A percentile compares a stretch with the other conserved stretches of the same genome.
Conservation (phyloP, 768 basidiomycete species). For the Hygrophoropsis aurantiaca region DNA sequence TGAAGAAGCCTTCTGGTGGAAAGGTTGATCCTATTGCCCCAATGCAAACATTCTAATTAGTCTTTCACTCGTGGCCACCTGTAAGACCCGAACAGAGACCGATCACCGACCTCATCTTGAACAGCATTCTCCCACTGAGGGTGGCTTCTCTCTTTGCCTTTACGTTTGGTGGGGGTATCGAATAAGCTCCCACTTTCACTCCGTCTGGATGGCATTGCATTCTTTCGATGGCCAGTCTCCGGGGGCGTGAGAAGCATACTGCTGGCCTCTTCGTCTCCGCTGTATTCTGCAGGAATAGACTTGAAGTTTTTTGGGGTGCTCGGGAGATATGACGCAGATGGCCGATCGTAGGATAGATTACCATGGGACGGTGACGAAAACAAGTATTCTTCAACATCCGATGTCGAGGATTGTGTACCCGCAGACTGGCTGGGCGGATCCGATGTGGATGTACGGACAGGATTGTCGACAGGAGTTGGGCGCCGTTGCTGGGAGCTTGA, state of each 20-base stretch:
- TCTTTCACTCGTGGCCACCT: not conserved
- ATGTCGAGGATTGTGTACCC: too few species aligned
- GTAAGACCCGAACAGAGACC: constrained; percentile 4
- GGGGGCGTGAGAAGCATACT: constrained; percentile 22
- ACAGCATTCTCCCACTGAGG: constrained; percentile 1
- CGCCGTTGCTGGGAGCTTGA: constrained; percentile 5
- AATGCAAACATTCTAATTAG: constrained; percentile 3
- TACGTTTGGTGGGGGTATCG: constrained; percentile 20
- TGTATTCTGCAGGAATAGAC: constrained; percentile 7
- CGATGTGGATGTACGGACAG: too few species aligned
- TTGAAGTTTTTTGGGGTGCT: constrained; percentile 13
- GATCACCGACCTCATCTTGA: constrained; percentile 9
- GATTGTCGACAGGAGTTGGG: too few species aligned
- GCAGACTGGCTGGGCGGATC: too few species aligned
- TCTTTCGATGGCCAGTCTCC: constrained; percentile 8
- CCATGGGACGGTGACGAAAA: too few species aligned
- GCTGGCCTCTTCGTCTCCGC: not conserved
- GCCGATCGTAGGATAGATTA: too few species aligned
- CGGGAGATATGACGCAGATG: not conserved
- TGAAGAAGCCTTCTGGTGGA: constrained; percentile 3
- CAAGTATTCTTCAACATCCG: too few species aligned
- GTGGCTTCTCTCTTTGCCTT: constrained; percentile 23
- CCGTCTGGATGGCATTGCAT: not conserved
- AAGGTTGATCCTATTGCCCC: constrained; percentile 17
- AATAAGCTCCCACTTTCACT: too few species aligned